A percentile compares a stretch with the other conserved stretches of the same genome.
Conservation (phyloP, 768 basidiomycete genomes). For the Pisolithus albus region DNA sequence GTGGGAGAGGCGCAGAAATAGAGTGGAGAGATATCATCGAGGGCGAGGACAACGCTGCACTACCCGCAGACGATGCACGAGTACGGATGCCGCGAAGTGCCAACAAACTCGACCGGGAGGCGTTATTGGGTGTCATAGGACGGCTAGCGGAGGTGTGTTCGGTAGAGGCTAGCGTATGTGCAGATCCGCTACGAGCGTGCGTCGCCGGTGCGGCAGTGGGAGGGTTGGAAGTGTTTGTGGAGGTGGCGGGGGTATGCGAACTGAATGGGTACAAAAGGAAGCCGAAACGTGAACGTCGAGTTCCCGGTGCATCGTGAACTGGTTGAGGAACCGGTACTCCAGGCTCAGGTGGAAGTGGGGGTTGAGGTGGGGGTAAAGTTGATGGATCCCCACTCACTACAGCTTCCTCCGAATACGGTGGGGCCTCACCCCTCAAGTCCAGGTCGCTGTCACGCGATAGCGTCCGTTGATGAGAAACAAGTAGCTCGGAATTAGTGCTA, state of each 20-base stretch:
- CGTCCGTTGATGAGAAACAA: slow-evolving; percentile 11
- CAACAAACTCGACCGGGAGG: slow-evolving; percentile 25
- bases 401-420: slow-evolving; percentile 52
- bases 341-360: neutral
- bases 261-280: slow-evolving; percentile 38
- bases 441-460: slow-evolving; percentile 3
- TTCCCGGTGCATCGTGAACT: slow-evolving; percentile 2
- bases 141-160: slow-evolving; percentile 24
- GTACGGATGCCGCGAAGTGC: slow-evolving; percentile 33
- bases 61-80: slow-evolving; percentile 30
- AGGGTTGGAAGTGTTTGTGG: slow-evolving; percentile 2
- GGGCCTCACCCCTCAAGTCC: slow-evolving; percentile 56
- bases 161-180: slow-evolving; percentile 15
- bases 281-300: slow-evolving; percentile 42
- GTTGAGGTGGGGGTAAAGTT: slow-evolving; percentile 7
- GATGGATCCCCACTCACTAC: slow-evolving; percentile 25
- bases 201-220: slow-evolving; percentile 15
- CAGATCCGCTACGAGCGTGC: slow-evolving; percentile 13
- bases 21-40: slow-evolving; percentile 66
- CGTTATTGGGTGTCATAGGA: slow-evolving; percentile 32
- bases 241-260: slow-evolving; percentile 20
- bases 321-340: neutral
- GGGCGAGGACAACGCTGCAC: slow-evolving; percentile 43
- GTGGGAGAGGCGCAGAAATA: slow-evolving; percentile 70
- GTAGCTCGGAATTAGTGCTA: slow-evolving; percentile 18